A percentile compares a stretch with the other conserved stretches of the same genome.
These are phyloP conservation scores for Ophiostoma piceae DNA, from an alignment of 2,329 filamentous ascomycete genomes.

Conservation along the genomic window DNA sequence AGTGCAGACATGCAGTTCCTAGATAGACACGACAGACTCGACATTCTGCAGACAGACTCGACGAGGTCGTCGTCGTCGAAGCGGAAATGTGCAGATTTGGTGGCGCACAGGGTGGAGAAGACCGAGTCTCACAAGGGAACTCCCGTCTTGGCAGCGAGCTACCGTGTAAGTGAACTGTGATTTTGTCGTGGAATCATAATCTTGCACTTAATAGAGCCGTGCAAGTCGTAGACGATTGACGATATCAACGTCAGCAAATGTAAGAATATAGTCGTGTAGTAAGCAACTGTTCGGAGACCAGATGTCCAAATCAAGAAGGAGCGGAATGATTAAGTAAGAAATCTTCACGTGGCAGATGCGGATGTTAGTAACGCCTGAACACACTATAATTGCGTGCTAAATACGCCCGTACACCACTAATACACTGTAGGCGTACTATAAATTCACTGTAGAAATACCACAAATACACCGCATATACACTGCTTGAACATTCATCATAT, in stretches of 20 bases:
- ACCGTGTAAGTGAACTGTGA: background rate
- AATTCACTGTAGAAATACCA: no score
- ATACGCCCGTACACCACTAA: no score
- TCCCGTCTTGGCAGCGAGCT: constrained; percentile 1
- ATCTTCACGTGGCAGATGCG: no score
- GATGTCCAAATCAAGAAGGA: background rate
- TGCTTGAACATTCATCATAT: no score
- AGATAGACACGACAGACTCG: background rate
- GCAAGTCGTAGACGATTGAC: background rate
- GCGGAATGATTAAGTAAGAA: background rate
- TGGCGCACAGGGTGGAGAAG: background rate
- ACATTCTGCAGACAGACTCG: background rate
- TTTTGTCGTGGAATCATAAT: background rate
- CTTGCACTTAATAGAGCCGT: background rate
- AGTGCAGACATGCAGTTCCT: background rate
- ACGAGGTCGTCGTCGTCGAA: background rate
- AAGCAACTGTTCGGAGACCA: background rate
- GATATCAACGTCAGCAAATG: background rate
- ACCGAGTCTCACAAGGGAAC: background rate
- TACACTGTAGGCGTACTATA: no score
- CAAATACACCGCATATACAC: no score
- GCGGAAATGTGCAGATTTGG: background rate
- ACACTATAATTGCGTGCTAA: no score
- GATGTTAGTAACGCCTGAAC: no score
- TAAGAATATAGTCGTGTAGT: background rate